These are phyloP conservation scores for Zygosaccharomyces rouxii DNA, from an alignment of 805 yeast species.

Conservation along the genomic window DNA sequence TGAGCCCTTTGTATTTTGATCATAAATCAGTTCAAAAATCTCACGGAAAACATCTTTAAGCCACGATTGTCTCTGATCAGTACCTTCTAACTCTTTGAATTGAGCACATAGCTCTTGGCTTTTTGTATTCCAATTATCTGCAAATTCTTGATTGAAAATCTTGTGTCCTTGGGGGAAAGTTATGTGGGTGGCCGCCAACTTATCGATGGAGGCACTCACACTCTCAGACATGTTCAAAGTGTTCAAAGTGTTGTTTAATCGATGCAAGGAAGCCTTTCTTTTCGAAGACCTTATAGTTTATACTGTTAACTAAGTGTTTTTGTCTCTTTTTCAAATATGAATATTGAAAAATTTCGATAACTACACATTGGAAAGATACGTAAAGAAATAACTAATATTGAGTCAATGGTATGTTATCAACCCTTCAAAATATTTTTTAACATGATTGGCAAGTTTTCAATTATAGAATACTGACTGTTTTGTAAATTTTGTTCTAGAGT, in stretches of 20 bases:
- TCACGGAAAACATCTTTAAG: conserved; percentile 20
- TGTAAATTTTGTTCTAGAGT: conserved; percentile 40
- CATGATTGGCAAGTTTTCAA: background rate
- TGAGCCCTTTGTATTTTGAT: conserved; percentile 9
- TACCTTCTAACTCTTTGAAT: conserved; percentile 13
- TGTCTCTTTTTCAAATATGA: background rate
- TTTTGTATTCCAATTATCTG: conserved; percentile 16
- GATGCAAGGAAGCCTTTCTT: background rate
- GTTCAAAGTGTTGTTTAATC: background rate
- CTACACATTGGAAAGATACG: background rate
- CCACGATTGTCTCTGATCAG: conserved; percentile 22
- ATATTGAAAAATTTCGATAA: background rate
- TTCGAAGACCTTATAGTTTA: background rate
- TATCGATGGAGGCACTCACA: conserved; percentile 19
- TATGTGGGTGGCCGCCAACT: conserved; percentile 10
- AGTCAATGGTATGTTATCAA: conserved; percentile 1
- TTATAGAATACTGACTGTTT: background rate
- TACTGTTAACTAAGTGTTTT: background rate
- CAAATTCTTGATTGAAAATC: conserved; percentile 13
- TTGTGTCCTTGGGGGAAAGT: conserved; percentile 3
- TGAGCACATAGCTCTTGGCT: conserved; percentile 12
- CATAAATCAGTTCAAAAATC: conserved; percentile 16
- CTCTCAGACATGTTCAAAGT: conserved; percentile 7
- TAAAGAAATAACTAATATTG: background rate
- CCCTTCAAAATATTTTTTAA: background rate